A percentile compares a stretch with the other conserved stretches of the same genome.
phyloP scores from a whole-genome alignment of 352 stramenopile species.

The Phytopythium mirpurense region DNA sequence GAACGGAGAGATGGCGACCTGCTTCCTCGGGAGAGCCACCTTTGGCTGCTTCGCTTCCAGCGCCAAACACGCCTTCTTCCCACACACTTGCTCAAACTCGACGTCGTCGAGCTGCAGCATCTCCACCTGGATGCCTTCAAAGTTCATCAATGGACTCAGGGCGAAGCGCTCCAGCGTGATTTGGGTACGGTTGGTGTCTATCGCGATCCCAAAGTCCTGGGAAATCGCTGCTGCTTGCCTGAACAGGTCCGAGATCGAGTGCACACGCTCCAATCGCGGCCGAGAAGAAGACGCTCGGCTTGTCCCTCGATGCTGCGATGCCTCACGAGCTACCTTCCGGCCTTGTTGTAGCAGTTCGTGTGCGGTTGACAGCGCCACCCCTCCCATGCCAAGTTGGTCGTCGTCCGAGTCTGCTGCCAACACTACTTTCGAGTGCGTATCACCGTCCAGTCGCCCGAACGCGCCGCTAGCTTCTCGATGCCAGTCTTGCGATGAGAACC shows the following conservation, averaged over 20 bases:
- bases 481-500: slow-evolving; percentile 21
- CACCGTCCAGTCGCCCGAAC: neutral
- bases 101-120: slow-evolving; percentile 16
- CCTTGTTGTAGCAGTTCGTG: slow-evolving; percentile 29
- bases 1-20: slow-evolving; percentile 21
- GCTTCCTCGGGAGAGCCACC: slow-evolving; percentile 17
- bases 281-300: too few relatives aligned
- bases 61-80: slow-evolving; percentile 15
- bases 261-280: neutral
- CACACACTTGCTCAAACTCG: slow-evolving; percentile 11
- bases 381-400: neutral
- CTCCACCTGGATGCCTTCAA: slow-evolving; percentile 22
- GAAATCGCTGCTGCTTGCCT: too few relatives aligned
- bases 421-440: neutral
- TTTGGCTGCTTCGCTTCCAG: slow-evolving; percentile 10
- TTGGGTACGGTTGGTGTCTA: neutral
- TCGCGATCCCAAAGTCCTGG: neutral
- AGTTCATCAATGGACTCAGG: slow-evolving; percentile 21
- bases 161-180: slow-evolving; percentile 19
- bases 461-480: slow-evolving; percentile 7
- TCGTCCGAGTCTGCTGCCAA: neutral
- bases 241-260: neutral
- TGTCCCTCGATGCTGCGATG: slow-evolving; percentile 1
- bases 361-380: slow-evolving; percentile 22
- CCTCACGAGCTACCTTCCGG: slow-evolving; percentile 9